phyloP scores from a whole-genome alignment of 73 alveolate species.

The Tetrahymena thermophila region DNA sequence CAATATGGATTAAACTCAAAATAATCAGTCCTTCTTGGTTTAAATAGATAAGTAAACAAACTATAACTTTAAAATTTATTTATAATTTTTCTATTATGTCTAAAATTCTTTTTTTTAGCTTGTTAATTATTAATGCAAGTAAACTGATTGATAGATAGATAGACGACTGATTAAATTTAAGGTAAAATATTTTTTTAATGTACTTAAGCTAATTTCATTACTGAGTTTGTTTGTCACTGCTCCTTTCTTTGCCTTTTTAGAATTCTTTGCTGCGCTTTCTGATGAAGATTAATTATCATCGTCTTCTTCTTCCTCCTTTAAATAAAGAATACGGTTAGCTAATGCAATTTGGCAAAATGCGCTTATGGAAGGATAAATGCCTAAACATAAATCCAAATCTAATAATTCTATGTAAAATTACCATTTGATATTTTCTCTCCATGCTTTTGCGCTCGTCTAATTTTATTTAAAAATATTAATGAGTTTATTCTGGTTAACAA shows the following conservation, averaged over 20 bases:
- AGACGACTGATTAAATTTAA: neutral
- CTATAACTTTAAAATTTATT: neutral
- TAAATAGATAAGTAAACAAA: too few relatives aligned
- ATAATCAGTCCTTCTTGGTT: neutral
- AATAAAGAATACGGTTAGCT: neutral
- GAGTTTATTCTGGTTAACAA: neutral
- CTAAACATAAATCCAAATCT: neutral
- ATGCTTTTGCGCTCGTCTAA: neutral
- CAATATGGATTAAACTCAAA: neutral
- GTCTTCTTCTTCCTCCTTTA: neutral
- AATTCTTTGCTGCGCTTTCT: neutral
- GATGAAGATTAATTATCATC: neutral
- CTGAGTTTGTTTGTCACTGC: neutral
- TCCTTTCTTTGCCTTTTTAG: neutral
- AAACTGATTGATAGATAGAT: neutral
- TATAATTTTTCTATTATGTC: neutral
- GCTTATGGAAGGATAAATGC: neutral
- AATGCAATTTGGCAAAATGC: neutral
- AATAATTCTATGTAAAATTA: neutral
- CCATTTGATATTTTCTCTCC: neutral
- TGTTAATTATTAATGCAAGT: too few relatives aligned
- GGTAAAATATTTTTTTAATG: neutral
- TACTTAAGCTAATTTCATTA: neutral
- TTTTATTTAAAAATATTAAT: neutral
- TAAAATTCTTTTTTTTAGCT: neutral